Conservation (phyloP, 2,329 filamentous ascomycete species). For the Ophiosphaerella herpotricha region DNA sequence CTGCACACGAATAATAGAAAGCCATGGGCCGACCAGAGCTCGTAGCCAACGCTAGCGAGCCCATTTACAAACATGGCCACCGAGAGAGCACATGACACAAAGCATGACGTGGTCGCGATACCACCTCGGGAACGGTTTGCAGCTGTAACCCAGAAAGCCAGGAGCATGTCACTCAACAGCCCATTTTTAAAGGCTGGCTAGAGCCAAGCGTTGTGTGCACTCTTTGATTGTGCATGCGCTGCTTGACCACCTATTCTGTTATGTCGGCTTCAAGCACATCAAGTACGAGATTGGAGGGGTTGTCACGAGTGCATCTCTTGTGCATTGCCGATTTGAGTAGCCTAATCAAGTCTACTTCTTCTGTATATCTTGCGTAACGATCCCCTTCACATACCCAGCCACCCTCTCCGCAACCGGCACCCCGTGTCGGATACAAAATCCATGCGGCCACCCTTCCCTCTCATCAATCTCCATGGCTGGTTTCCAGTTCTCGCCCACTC, state of each 20-base stretch:
- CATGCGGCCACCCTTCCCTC: slow-evolving; percentile 60
- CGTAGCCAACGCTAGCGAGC: too few relatives aligned
- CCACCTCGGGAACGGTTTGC: too few relatives aligned
- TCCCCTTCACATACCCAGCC: slow-evolving; percentile 53
- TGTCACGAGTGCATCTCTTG: neutral
- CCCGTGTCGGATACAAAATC: slow-evolving; percentile 60
- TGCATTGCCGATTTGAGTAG: neutral
- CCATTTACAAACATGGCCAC: too few relatives aligned
- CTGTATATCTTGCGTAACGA: slow-evolving; percentile 34
- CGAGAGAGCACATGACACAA: too few relatives aligned
- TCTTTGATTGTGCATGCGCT: neutral
- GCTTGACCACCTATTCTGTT: neutral
- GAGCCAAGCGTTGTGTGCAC: too few relatives aligned
- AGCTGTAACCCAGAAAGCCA: too few relatives aligned
- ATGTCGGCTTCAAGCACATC: too few relatives aligned
- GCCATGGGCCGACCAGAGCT: neutral
- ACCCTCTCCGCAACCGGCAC: slow-evolving; percentile 58
- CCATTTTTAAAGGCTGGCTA: too few relatives aligned
- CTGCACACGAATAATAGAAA: neutral
- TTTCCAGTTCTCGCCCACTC: slow-evolving; percentile 41
- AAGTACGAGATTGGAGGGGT: too few relatives aligned
- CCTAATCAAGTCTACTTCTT: slow-evolving; percentile 1
- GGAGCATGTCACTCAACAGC: too few relatives aligned
- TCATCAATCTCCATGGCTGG: slow-evolving; percentile 62
- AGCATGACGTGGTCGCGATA: too few relatives aligned